These are phyloP conservation scores for Datura wrightii DNA, from an alignment of 257 asterid genomes.

Conservation along the genomic window DNA sequence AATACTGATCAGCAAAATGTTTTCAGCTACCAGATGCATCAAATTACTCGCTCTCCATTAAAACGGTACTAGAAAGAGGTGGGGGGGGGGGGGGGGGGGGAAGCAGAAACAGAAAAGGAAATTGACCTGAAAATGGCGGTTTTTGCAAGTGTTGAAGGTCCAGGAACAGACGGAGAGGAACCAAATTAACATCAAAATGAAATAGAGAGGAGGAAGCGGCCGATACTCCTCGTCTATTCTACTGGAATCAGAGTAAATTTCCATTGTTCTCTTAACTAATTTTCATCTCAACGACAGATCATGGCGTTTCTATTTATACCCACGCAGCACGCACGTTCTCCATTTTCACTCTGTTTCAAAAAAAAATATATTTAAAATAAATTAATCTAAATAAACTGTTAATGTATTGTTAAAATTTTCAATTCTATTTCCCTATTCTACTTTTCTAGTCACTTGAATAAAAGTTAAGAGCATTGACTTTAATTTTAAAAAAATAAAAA, in stretches of 20 bases:
- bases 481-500: not conserved
- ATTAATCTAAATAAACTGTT: no score
- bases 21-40: not conserved
- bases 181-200: slow-evolving; percentile 67
- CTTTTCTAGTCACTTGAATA: not conserved
- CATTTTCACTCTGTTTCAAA: not conserved
- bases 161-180: slow-evolving; percentile 63
- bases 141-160: slow-evolving; percentile 70
- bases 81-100: not conserved
- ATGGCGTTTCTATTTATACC: slow-evolving; percentile 1
- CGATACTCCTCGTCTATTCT: slow-evolving; percentile 55
- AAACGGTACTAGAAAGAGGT: not conserved
- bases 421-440: not conserved
- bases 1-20: not conserved
- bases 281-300: not conserved
- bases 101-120: not conserved
- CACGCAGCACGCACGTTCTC: slow-evolving; percentile 21
- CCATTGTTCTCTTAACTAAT: not conserved
- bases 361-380: no score
- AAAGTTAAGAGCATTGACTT: not conserved
- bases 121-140: slow-evolving; percentile 82
- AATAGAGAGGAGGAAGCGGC: slow-evolving; percentile 65
- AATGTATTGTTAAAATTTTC: no score
- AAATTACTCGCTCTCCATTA: not conserved
- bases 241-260: slow-evolving; percentile 21